These are phyloP conservation scores for Pelargonium australe DNA, from an alignment of 441 rosid genomes.

Conservation along the genomic window DNA sequence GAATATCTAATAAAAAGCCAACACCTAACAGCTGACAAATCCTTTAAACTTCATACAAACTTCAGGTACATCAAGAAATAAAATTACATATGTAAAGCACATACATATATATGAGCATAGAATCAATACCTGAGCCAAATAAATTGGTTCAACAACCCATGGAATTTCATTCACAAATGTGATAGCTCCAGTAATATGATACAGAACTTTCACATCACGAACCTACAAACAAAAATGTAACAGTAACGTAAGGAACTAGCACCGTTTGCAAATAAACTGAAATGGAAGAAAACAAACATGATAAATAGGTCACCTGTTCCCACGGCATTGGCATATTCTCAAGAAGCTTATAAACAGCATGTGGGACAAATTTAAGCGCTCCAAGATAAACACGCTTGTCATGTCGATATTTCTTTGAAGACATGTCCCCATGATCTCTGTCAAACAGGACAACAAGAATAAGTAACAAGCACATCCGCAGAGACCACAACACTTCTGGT, in stretches of 20 bases:
- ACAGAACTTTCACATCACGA: conserved; percentile 85
- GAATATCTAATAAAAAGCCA: too few species aligned
- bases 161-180: conserved; percentile 96
- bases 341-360: conserved; percentile 93
- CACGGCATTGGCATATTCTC: conserved; percentile 99
- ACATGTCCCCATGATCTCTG: conserved; percentile 99
- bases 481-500: neutral
- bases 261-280: neutral
- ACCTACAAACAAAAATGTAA: conserved; percentile 30
- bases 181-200: conserved; percentile 92
- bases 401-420: conserved; percentile 86
- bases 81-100: too few species aligned
- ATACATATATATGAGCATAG: neutral
- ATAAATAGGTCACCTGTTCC: conserved; percentile 57
- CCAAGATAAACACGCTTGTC: conserved; percentile 97
- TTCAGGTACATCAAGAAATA: neutral
- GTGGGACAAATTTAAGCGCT: conserved; percentile 92
- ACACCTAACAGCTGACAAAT: too few species aligned
- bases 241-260: neutral
- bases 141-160: conserved; percentile 97
- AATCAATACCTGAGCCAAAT: conserved; percentile 73
- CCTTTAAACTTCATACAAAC: neutral
- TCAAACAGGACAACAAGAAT: neutral
- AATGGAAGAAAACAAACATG: neutral
- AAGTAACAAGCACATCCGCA: neutral